Evolutionary conservation across 202 grass and related monocot genomes (phyloP).

Genomic region (Schoenoplectus triqueter): DNA sequence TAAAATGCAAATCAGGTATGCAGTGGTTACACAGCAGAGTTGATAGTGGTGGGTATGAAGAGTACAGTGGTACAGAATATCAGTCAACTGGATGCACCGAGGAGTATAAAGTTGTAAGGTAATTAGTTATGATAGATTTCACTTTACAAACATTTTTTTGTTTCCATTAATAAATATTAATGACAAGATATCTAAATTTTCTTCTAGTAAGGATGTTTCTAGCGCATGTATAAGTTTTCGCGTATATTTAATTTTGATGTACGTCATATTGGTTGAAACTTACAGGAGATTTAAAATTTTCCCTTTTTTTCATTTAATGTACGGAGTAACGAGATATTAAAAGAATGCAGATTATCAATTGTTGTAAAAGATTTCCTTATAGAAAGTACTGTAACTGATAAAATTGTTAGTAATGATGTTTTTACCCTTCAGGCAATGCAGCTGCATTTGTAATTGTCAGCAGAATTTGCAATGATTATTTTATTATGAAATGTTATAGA

Average conservation of each 20-base stretch:
- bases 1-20: slow-evolving; percentile 51
- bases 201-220: no score
- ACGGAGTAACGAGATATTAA: no score
- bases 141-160: background rate
- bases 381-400: no score
- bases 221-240: no score
- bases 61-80: slow-evolving; percentile 88
- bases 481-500: slow-evolving; percentile 45
- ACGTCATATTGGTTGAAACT: no score
- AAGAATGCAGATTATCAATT: no score
- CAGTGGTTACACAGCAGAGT: slow-evolving; percentile 96
- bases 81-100: slow-evolving; percentile 94
- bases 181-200: no score
- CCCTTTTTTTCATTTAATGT: no score
- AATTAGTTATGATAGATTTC: slow-evolving; percentile 27
- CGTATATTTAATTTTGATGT: no score
- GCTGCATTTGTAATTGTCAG: background rate
- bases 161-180: background rate
- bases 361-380: no score
- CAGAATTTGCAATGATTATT: slow-evolving; percentile 28
- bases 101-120: slow-evolving; percentile 74
- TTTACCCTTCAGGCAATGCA: background rate
- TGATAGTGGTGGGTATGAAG: slow-evolving; percentile 93
- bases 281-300: no score
- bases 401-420: no score